Conservation (phyloP, 306 rosid species). For the Rosa chinensis region DNA sequence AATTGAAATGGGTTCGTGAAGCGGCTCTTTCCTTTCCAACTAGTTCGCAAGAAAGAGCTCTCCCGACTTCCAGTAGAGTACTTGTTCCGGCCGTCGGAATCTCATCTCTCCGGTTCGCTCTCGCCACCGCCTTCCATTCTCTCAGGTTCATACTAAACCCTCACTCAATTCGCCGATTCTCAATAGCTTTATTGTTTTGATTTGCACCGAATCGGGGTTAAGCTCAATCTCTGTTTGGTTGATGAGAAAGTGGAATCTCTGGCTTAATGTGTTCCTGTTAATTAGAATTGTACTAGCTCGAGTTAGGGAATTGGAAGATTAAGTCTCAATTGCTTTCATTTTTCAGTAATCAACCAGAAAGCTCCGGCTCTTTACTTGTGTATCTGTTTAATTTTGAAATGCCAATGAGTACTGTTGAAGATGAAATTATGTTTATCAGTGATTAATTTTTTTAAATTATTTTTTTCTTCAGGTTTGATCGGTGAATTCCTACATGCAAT, state of each 20-base stretch:
- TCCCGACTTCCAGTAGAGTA: background rate
- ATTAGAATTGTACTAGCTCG: background rate
- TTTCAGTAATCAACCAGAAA: background rate
- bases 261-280: background rate
- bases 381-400: background rate
- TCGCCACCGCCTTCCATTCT: background rate
- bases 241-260: background rate
- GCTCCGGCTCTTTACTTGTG: background rate
- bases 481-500: conserved; percentile 14
- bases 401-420: background rate
- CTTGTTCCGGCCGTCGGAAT: conserved; percentile 6
- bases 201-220: background rate
- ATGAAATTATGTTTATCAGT: background rate
- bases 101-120: background rate
- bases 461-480: conserved; percentile 28
- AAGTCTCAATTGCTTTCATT: background rate
- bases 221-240: conserved; percentile 2
- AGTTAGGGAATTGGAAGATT: background rate
- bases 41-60: background rate
- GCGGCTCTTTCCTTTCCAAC: background rate
- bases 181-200: background rate
- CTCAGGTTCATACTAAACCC: conserved; percentile 1
- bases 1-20: background rate
- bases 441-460: background rate
- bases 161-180: background rate